Evolutionary conservation across 139 green algal species (phyloP).

Genomic region (Chlorella sp.): DNA sequence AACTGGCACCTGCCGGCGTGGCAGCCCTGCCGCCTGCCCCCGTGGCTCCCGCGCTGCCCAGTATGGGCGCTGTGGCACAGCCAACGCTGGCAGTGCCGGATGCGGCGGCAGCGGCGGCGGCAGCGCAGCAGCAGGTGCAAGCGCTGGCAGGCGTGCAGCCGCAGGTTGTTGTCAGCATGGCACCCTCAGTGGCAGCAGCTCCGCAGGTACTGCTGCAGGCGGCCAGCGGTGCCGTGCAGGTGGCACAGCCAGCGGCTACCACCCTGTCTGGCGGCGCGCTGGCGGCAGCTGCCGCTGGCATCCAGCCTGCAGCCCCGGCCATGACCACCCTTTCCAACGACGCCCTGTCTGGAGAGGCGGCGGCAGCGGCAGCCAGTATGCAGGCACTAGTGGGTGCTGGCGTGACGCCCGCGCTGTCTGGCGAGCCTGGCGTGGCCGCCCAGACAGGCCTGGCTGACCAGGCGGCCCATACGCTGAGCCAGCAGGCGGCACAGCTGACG

Average conservation of each 20-base stretch:
- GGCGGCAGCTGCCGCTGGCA: neutral
- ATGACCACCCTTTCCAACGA: neutral
- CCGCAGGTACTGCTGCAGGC: slow-evolving; percentile 4
- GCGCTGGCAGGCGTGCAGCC: slow-evolving; percentile 1
- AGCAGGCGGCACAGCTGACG: slow-evolving; percentile 58
- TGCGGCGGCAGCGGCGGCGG: neutral
- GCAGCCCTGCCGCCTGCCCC: neutral
- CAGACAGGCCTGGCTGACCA: too few species aligned
- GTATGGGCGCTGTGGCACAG: neutral
- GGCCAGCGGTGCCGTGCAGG: neutral
- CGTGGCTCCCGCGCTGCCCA: neutral
- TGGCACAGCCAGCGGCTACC: slow-evolving; percentile 3
- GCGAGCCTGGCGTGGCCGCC: neutral
- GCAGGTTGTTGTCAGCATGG: slow-evolving; percentile 5
- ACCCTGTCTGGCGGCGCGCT: slow-evolving; percentile 13
- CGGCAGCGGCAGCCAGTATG: neutral
- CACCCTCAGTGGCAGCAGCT: neutral
- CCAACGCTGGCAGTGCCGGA: neutral
- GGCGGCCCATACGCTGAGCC: slow-evolving; percentile 54
- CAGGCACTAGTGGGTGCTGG: neutral
- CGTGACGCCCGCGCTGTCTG: neutral
- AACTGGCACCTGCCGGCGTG: neutral
- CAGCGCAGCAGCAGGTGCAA: slow-evolving; percentile 14
- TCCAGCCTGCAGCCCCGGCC: neutral
- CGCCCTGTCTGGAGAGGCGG: neutral